Evolutionary conservation across 805 yeast species (phyloP).

Genomic region (Sugiyamaella boreocaroliniensis): DNA sequence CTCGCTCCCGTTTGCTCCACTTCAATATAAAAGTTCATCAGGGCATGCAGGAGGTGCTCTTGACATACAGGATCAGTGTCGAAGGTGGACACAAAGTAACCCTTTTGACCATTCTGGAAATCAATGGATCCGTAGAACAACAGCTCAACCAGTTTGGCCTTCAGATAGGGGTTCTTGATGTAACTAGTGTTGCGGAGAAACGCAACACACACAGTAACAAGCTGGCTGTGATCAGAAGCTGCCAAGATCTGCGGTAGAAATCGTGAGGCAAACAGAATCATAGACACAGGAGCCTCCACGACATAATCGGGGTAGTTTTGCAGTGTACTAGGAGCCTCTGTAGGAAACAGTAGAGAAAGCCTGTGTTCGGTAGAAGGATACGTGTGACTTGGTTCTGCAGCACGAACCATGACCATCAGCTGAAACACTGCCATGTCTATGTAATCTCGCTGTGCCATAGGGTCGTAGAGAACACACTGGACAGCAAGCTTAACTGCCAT

Average conservation of each 20-base stretch:
- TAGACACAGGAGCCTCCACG: conserved; percentile 73
- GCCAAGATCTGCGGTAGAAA: conserved; percentile 52
- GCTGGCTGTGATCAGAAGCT: conserved; percentile 24
- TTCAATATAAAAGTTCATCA: conserved; percentile 85
- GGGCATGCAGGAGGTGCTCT: conserved; percentile 67
- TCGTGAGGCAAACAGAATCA: conserved; percentile 43
- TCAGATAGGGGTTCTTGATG: conserved; percentile 90
- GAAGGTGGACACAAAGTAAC: conserved; percentile 64
- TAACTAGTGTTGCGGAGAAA: conserved; percentile 57
- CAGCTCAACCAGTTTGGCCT: conserved; percentile 74
- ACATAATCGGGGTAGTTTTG: conserved; percentile 79
- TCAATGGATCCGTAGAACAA: conserved; percentile 62
- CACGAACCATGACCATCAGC: conserved; percentile 59
- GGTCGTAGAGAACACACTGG: conserved; percentile 54
- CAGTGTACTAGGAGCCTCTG: conserved; percentile 47
- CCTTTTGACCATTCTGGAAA: conserved; percentile 36
- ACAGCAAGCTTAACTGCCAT: conserved; percentile 50
- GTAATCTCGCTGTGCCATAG: conserved; percentile 53
- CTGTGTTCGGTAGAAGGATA: conserved; percentile 11
- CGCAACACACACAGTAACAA: conserved; percentile 66
- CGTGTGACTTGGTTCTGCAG: conserved; percentile 63
- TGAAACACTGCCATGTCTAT: conserved; percentile 76
- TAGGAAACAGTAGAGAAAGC: conserved; percentile 12
- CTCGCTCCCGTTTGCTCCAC: conserved; percentile 95
- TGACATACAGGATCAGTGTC: conserved; percentile 55